Evolutionary conservation across 2,329 filamentous ascomycete species (phyloP).

Genomic region (Pyricularia sp.): DNA sequence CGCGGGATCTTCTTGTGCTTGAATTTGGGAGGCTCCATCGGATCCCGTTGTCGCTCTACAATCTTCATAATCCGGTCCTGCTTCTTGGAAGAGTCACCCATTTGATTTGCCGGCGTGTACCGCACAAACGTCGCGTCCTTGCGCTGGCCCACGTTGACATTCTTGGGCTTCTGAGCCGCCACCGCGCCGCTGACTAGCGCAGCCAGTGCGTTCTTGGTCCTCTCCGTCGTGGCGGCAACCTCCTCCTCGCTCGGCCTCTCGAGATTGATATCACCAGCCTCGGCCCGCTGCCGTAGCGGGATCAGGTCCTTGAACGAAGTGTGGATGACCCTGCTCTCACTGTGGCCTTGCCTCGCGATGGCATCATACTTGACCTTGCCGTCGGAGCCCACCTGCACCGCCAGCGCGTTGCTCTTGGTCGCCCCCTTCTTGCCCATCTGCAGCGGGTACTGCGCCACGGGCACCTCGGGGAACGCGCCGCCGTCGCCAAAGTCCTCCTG

Average conservation of each 20-base stretch:
- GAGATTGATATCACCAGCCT: conserved; percentile 82
- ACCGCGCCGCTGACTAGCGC: conserved; percentile 74
- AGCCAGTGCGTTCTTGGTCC: conserved; percentile 76
- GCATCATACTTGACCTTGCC: conserved; percentile 96
- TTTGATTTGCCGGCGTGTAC: conserved; percentile 92
- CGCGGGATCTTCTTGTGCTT: conserved; percentile 97
- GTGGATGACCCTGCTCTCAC: conserved; percentile 73
- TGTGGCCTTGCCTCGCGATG: conserved; percentile 81
- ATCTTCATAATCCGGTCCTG: conserved; percentile 98
- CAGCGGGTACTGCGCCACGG: conserved; percentile 87
- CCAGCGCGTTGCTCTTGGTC: conserved; percentile 68
- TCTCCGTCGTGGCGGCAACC: conserved; percentile 71
- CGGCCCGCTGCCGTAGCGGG: conserved; percentile 79
- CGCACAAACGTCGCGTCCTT: conserved; percentile 86
- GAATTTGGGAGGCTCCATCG: conserved; percentile 95
- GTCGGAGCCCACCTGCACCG: conserved; percentile 80
- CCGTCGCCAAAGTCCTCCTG: conserved; percentile 93
- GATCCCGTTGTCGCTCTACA: conserved; percentile 83
- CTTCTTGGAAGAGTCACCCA: conserved; percentile 78
- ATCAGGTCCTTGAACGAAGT: conserved; percentile 96
- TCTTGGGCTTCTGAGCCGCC: conserved; percentile 90
- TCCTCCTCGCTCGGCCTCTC: conserved; percentile 75
- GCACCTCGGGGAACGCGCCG: conserved; percentile 87
- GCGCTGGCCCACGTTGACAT: conserved; percentile 66
- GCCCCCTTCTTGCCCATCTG: conserved; percentile 78